Conservation (phyloP, 768 basidiomycete species). For the Boletales sp. region DNA sequence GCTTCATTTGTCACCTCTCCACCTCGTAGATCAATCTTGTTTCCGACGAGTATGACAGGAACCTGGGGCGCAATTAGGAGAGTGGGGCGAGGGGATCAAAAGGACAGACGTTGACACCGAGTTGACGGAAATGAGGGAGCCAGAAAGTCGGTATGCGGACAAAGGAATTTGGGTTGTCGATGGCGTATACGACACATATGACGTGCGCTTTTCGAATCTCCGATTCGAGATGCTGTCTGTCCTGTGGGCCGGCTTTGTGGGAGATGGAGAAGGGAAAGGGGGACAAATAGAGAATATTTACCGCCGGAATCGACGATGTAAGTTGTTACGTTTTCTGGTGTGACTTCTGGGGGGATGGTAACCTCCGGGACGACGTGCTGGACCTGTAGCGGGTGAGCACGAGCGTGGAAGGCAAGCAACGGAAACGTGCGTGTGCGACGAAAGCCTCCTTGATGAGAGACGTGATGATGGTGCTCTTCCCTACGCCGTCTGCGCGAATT, state of each 20-base stretch:
- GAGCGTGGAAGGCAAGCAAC: background rate
- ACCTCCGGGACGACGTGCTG: slow-evolving; percentile 96
- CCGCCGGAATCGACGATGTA: slow-evolving; percentile 98
- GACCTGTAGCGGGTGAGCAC: slow-evolving; percentile 50
- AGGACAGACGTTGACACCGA: slow-evolving; percentile 85
- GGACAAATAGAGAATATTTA: slow-evolving; percentile 35
- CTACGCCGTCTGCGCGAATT: slow-evolving; percentile 78
- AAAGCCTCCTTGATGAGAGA: slow-evolving; percentile 96
- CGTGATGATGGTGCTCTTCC: slow-evolving; percentile 96
- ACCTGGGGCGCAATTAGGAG: slow-evolving; percentile 48
- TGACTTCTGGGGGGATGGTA: slow-evolving; percentile 96
- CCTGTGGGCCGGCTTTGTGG: slow-evolving; percentile 72
- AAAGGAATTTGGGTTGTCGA: slow-evolving; percentile 95
- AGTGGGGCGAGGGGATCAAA: background rate
- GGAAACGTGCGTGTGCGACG: slow-evolving; percentile 70
- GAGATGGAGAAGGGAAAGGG: slow-evolving; percentile 4
- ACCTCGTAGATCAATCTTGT: slow-evolving; percentile 95
- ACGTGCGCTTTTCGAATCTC: slow-evolving; percentile 98
- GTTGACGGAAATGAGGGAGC: slow-evolving; percentile 91
- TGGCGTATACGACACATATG: slow-evolving; percentile 95
- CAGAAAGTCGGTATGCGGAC: slow-evolving; percentile 98
- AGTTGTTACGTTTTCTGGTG: slow-evolving; percentile 96
- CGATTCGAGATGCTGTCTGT: slow-evolving; percentile 84
- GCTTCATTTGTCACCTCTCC: slow-evolving; percentile 93
- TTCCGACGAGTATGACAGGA: slow-evolving; percentile 95